Base-by-base conservation (phyloP, 768 basidiomycete genomes). In the Artomyces pyxidatus region DNA sequence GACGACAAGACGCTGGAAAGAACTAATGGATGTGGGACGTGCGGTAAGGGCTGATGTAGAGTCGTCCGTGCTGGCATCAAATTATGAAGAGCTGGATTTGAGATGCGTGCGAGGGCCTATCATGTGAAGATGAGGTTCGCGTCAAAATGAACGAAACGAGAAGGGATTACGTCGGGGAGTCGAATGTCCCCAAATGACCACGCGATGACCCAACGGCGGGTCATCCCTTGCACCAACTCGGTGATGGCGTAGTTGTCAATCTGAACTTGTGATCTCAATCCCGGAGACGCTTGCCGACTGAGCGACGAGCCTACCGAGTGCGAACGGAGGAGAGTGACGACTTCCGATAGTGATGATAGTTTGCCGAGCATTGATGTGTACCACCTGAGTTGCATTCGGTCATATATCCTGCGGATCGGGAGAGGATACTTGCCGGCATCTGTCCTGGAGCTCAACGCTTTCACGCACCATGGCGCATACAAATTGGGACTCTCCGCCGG, bases 341-440 rank as follows among this genome's bases (percentile, higher is more conserved):
- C 65, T 3, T 76, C 65, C 0, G 65, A 62, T 2, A 97, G 71
- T 2, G 90, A 90, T 0, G 86, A 77, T 63, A 85, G 70, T 58
- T 91, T 95, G 3, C 95, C 95, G 0, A 97, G 73, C 77, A 97
- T 85, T 4, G 89, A 90, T 0, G 94, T 93, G 59, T 82, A 97
- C 95, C 94, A 97, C 39, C 89, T 88, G 42, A 45, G 43, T 19
- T 11, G 44, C 14, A 42, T 39, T 12, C n/a, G n/a, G 10, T 38
- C 12, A n/a, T 37, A 14, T 12, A 27, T 37, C 14, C 14, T 38
- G 6, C 17, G 7, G 11, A 37, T 17, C 6, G 19, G 42, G 25
- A 45, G 23, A 22, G 14, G n/a, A 21, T 11, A 53, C 71, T 46
- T 51, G 88, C 89, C 75, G 69, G 69, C 88, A 89, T 17, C 71